Evolutionary conservation across 2,329 filamentous ascomycete genomes (phyloP).

Genomic region (Chrysosporium keratinophilum): DNA sequence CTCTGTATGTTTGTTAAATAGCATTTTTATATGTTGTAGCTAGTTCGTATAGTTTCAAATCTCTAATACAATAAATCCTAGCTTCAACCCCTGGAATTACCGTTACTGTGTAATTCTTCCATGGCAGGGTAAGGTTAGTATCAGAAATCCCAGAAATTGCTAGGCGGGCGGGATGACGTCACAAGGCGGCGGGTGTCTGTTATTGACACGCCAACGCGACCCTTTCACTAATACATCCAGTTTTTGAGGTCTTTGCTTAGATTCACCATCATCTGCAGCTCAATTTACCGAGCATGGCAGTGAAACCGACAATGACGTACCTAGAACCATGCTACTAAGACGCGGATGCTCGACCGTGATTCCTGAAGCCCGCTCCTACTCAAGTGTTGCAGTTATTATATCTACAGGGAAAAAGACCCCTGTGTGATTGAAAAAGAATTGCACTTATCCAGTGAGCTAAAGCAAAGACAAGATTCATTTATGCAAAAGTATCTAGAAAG

Average conservation of each 20-base stretch:
- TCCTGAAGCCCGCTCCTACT: background rate
- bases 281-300: background rate
- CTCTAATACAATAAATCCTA: background rate
- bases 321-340: background rate
- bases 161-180: slow-evolving; percentile 8
- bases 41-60: slow-evolving; percentile 8
- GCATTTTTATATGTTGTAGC: slow-evolving; percentile 7
- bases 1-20: background rate
- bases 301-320: slow-evolving; percentile 2
- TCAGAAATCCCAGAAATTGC: background rate
- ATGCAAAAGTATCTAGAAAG: background rate
- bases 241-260: too few relatives aligned
- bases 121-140: background rate
- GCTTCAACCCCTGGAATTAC: background rate
- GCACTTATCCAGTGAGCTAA: too few relatives aligned
- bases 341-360: background rate
- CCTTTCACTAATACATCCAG: too few relatives aligned
- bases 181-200: background rate
- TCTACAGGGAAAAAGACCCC: background rate
- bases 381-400: background rate
- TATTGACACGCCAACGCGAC: too few relatives aligned
- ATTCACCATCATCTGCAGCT: background rate
- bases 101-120: background rate
- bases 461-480: background rate
- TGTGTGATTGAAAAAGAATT: background rate